Conservation (phyloP, 441 rosid species). For the Bocquillonia castaneifolia region DNA sequence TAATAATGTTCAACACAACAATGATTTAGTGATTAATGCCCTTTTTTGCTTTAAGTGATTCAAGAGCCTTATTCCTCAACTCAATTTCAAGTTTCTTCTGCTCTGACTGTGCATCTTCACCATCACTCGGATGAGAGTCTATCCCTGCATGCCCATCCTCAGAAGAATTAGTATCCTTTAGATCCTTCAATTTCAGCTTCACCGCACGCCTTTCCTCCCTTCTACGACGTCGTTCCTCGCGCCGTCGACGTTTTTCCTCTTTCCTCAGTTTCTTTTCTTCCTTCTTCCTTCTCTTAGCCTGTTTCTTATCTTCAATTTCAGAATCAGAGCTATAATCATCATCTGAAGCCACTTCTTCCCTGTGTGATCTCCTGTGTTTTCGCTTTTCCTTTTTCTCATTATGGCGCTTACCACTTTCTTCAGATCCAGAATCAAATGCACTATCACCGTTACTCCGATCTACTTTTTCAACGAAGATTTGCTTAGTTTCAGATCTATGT, state of each 20-base stretch:
- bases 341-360: slow-evolving; percentile 56
- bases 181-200: slow-evolving; percentile 56
- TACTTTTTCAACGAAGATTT: slow-evolving; percentile 34
- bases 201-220: slow-evolving; percentile 72
- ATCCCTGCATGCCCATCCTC: slow-evolving; percentile 42
- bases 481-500: slow-evolving; percentile 28
- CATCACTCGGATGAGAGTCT: slow-evolving; percentile 35
- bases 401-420: slow-evolving; percentile 43
- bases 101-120: slow-evolving; percentile 45
- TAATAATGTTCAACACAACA: slow-evolving; percentile 23
- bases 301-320: slow-evolving; percentile 71
- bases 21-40: slow-evolving; percentile 48
- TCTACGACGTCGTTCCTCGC: slow-evolving; percentile 72
- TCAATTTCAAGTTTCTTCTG: slow-evolving; percentile 91
- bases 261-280: slow-evolving; percentile 78
- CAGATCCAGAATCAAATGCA: slow-evolving; percentile 43
- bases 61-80: slow-evolving; percentile 87
- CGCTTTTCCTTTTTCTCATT: slow-evolving; percentile 47
- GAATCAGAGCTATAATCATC: slow-evolving; percentile 52
- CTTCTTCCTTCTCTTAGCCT: slow-evolving; percentile 76
- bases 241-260: slow-evolving; percentile 75
- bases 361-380: slow-evolving; percentile 56
- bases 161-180: slow-evolving; percentile 42
- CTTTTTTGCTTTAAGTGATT: slow-evolving; percentile 94
- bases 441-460: slow-evolving; percentile 39